These are phyloP conservation scores for Neurospora tetrasperma DNA, from an alignment of 495 filamentous ascomycete genomes.

Conservation along the genomic window DNA sequence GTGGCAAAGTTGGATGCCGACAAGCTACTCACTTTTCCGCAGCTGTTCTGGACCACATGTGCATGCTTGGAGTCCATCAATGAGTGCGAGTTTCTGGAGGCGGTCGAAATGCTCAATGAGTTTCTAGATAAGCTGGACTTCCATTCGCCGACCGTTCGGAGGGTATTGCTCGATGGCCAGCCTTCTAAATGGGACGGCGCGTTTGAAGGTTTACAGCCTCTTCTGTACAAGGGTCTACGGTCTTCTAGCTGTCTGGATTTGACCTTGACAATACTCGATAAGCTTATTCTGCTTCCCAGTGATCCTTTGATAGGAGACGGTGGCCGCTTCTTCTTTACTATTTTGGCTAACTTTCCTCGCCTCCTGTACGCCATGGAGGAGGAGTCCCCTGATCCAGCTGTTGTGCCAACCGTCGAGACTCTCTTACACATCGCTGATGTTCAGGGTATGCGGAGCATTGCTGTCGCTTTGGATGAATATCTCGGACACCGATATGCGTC, in stretches of 20 bases:
- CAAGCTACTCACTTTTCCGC: slow-evolving; percentile 77
- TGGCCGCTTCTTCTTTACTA: slow-evolving; percentile 68
- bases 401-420: slow-evolving; percentile 51
- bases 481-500: slow-evolving; percentile 57
- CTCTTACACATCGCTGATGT: slow-evolving; percentile 63
- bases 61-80: slow-evolving; percentile 93
- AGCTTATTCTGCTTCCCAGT: slow-evolving; percentile 67
- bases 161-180: slow-evolving; percentile 60
- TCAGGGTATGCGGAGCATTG: slow-evolving; percentile 49
- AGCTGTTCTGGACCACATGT: slow-evolving; percentile 95
- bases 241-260: slow-evolving; percentile 71
- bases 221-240: slow-evolving; percentile 84
- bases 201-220: slow-evolving; percentile 76
- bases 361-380: slow-evolving; percentile 75
- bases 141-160: slow-evolving; percentile 53
- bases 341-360: slow-evolving; percentile 81
- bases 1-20: slow-evolving; percentile 71
- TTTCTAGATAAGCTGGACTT: slow-evolving; percentile 78
- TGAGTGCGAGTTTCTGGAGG: slow-evolving; percentile 88
- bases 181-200: slow-evolving; percentile 81
- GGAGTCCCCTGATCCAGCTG: slow-evolving; percentile 40
- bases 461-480: slow-evolving; percentile 55
- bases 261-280: slow-evolving; percentile 68
- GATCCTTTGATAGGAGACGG: slow-evolving; percentile 74
- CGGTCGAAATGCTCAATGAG: slow-evolving; percentile 82